Evolutionary conservation across 2,329 filamentous ascomycete species (phyloP).

Genomic region (Epichloe typhina): DNA sequence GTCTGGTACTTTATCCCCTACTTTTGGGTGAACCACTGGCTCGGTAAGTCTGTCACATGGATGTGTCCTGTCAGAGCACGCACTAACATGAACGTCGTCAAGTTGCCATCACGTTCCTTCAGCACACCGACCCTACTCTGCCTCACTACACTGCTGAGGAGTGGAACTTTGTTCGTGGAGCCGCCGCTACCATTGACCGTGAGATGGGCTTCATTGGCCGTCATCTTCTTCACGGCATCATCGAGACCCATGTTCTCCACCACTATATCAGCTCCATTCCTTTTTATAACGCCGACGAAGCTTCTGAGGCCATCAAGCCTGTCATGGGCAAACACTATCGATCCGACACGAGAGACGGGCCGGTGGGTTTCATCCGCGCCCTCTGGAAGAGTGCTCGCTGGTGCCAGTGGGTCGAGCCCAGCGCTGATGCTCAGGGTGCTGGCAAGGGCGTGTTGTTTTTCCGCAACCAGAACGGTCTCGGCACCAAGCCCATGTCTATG

Average conservation of each 20-base stretch:
- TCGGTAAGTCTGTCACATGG: conserved; percentile 50
- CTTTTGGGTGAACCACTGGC: conserved; percentile 98
- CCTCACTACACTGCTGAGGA: conserved; percentile 78
- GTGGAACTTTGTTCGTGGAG: conserved; percentile 90
- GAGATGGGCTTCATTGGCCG: conserved; percentile 95
- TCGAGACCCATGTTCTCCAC: conserved; percentile 95
- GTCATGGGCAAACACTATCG: conserved; percentile 97
- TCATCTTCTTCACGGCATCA: conserved; percentile 82
- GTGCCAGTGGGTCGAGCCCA: conserved; percentile 98
- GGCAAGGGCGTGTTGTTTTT: conserved; percentile 83
- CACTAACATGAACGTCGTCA: conserved; percentile 16
- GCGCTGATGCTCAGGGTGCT: conserved; percentile 64
- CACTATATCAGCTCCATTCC: conserved; percentile 95
- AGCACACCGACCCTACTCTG: conserved; percentile 89
- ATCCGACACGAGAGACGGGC: conserved; percentile 61
- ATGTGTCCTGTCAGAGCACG: not conserved
- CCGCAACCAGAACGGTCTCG: conserved; percentile 84
- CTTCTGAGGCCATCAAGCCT: conserved; percentile 82
- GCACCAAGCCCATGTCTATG: conserved; percentile 32
- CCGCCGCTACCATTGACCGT: conserved; percentile 89
- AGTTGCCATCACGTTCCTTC: conserved; percentile 95
- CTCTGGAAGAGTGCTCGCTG: conserved; percentile 68
- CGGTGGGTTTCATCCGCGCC: conserved; percentile 70
- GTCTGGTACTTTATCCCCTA: conserved; percentile 96
- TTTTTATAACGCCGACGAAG: conserved; percentile 94